Evolutionary conservation across 2,329 filamentous ascomycete species (phyloP).

Genomic region (Talaromyces sp.): DNA sequence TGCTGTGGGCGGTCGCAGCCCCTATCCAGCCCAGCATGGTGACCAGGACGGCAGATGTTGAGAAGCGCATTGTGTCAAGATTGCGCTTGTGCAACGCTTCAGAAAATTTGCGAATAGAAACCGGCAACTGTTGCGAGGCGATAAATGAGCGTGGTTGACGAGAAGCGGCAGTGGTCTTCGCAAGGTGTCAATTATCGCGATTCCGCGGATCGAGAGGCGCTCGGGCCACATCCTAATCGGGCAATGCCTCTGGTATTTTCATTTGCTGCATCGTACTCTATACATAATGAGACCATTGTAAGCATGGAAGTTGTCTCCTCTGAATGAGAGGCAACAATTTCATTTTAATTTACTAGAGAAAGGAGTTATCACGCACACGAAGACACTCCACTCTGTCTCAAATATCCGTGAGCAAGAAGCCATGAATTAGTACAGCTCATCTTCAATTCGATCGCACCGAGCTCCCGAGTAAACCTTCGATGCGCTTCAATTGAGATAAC

Average conservation of each 20-base stretch:
- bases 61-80: constrained; percentile 34
- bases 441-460: not conserved
- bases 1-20: constrained; percentile 78
- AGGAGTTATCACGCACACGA: not conserved
- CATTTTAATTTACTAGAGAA: not conserved
- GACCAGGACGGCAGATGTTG: constrained; percentile 35
- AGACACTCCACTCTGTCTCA: not conserved
- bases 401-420: not conserved
- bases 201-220: constrained; percentile 2
- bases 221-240: constrained; percentile 8
- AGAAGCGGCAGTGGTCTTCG: not conserved
- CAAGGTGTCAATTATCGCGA: constrained; percentile 10
- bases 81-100: not conserved
- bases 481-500: not conserved
- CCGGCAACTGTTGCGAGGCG: constrained; percentile 1
- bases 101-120: not conserved
- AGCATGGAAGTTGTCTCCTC: not conserved
- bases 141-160: not conserved
- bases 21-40: constrained; percentile 53
- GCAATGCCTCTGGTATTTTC: not conserved
- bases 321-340: not conserved
- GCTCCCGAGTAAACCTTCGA: not conserved
- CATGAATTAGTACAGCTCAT: not conserved
- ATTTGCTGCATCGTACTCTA: not conserved
- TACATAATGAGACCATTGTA: not conserved